Base-by-base conservation (phyloP, 805 yeast genomes). In the Teunomyces kruisii region DNA sequence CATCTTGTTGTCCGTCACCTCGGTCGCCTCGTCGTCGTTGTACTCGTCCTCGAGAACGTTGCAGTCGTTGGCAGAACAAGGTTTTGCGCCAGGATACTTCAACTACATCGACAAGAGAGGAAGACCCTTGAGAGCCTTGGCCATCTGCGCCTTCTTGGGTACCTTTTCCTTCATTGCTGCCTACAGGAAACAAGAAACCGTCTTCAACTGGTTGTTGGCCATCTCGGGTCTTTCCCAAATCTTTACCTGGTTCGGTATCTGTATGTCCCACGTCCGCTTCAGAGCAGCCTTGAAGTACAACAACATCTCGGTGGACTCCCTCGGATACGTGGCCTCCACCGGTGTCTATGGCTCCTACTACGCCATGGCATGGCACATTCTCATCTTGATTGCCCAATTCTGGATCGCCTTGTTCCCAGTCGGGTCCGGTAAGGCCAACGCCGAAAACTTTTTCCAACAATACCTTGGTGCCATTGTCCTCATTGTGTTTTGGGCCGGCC, bases 381-480 rank as follows among this genome's bases (percentile, higher is more conserved):
- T 71, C 41, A 62, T 71, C 41, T 59, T 71, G 51, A 56, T 71
- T 44, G 74, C 71, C 17, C 75, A 71, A 53, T 71, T 71, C 55
- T 71, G 74, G 74, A 70, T 71, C 39, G 72, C 76, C 4, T 65
- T 71, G 45, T 71, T 50, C 61, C 76, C 76, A 7, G 50, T 62
- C 45, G 70, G 54, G 15, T 43, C 48, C 14, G 51, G 55, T 42
- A 58, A 47, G 26, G 63, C 67, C n/a, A 48, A 55, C 41, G 70
- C 58, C 12, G 38, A 46, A 10, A 54, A 55, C 45, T 67, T 67
- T 45, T 67, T 67, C 58, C 64, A 67, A 44, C 53, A 52, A 36
- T 67, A 67, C 51, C 54, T 67, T 44, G 72, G 68, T 40, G 68
- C 62, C 19, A 52, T 61, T 17, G 67, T 67, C n/a, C 54, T 67